Percentiles rank a stretch among this genome's conserved stretches.
Conservation (phyloP, 495 filamentous ascomycete species). For the Talaromyces borbonicus region DNA sequence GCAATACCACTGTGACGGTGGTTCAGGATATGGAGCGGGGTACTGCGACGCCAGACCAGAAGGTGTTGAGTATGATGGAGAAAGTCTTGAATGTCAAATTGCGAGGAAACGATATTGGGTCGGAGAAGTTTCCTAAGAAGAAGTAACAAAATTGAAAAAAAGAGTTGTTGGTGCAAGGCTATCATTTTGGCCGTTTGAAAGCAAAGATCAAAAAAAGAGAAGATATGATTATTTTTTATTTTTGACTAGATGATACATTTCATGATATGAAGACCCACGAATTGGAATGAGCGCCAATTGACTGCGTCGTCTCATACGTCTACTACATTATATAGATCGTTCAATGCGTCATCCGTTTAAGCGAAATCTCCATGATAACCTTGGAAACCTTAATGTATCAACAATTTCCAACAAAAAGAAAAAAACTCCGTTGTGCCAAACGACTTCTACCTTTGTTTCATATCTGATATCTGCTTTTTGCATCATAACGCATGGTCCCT, state of each 20-base stretch:
- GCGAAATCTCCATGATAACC: too few species aligned
- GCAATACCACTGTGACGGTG: conserved; percentile 72
- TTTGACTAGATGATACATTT: conserved; percentile 7
- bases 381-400: too few species aligned
- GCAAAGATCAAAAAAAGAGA: too few species aligned
- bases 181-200: too few species aligned
- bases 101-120: conserved; percentile 65
- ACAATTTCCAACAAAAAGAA: conserved; percentile 13
- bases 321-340: too few species aligned
- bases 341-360: too few species aligned
- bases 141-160: conserved; percentile 24
- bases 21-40: conserved; percentile 83
- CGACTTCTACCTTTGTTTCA: conserved; percentile 4
- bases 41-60: conserved; percentile 72
- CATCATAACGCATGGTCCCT: conserved; percentile 31
- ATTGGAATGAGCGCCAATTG: conserved; percentile 6
- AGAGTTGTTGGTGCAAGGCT: neutral
- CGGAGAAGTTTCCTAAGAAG: conserved; percentile 67
- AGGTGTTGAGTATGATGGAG: conserved; percentile 73
- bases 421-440: conserved; percentile 30
- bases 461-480: conserved; percentile 20
- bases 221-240: conserved; percentile 10
- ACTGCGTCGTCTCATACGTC: too few species aligned
- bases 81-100: conserved; percentile 78
- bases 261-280: neutral